Conservation (phyloP, 2,329 filamentous ascomycete species). For the Talaromyces sp. region DNA sequence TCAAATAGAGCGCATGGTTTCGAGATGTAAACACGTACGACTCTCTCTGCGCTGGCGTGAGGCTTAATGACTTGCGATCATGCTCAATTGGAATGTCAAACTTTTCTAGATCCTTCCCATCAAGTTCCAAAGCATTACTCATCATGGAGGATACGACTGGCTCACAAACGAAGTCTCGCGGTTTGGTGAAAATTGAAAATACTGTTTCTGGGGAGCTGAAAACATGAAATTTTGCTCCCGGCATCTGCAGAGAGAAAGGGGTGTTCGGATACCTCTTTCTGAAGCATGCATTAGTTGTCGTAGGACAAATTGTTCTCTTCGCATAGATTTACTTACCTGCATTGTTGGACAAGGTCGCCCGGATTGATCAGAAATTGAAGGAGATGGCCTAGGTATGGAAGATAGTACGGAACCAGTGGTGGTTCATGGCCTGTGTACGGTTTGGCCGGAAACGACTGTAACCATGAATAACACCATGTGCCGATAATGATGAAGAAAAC, state of each 20-base stretch:
- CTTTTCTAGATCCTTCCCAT: conserved; percentile 10
- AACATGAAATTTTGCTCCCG: conserved; percentile 18
- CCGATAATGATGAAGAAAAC: background rate
- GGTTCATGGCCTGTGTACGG: conserved; percentile 10
- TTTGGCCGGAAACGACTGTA: background rate
- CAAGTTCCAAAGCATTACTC: conserved; percentile 16
- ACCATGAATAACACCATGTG: conserved; percentile 1
- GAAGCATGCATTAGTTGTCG: background rate
- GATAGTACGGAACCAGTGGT: conserved; percentile 12
- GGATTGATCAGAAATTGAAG: conserved; percentile 14
- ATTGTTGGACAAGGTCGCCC: conserved; percentile 9
- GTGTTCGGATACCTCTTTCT: conserved; percentile 16
- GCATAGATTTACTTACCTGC: background rate
- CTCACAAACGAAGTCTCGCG: conserved; percentile 18
- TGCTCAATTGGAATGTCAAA: conserved; percentile 16
- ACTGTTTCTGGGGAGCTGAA: conserved; percentile 15
- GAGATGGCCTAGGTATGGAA: conserved; percentile 17
- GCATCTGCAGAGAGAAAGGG: conserved; percentile 16
- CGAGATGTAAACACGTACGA: conserved; percentile 12
- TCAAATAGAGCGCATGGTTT: conserved; percentile 17
- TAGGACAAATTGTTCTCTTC: background rate
- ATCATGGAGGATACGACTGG: conserved; percentile 20
- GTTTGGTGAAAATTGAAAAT: conserved; percentile 13
- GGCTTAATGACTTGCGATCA: conserved; percentile 3
- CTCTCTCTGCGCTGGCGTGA: conserved; percentile 6